A percentile compares a stretch with the other conserved stretches of the same genome.
These are phyloP conservation scores for Scortechinia acanthostroma DNA, from an alignment of 2,329 filamentous ascomycete genomes.

Conservation along the genomic window DNA sequence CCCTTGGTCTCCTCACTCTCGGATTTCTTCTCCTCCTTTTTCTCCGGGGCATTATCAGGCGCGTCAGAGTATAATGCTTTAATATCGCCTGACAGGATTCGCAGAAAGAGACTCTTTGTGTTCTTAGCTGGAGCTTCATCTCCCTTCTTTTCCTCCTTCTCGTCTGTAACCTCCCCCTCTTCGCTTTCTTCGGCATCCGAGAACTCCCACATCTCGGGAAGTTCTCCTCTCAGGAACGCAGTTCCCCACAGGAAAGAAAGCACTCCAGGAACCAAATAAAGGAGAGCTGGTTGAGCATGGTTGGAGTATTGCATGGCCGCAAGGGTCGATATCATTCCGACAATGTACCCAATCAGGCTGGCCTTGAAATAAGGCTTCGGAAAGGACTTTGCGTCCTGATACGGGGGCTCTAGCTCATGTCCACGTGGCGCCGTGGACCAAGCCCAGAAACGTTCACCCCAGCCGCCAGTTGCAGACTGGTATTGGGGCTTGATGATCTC, in stretches of 20 bases:
- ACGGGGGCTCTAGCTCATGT: neutral
- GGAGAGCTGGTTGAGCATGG: slow-evolving; percentile 56
- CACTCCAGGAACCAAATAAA: slow-evolving; percentile 62
- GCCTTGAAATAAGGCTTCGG: slow-evolving; percentile 58
- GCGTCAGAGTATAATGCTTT: neutral
- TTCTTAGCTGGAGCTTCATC: neutral
- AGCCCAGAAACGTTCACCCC: slow-evolving; percentile 58
- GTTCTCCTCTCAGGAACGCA: slow-evolving; percentile 45
- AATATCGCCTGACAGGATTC: neutral
- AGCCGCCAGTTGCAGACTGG: slow-evolving; percentile 36
- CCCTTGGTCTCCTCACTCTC: neutral
- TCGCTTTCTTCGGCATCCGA: slow-evolving; percentile 28
- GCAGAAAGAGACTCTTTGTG: neutral
- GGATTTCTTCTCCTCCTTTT: neutral
- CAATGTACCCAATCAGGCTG: slow-evolving; percentile 46
- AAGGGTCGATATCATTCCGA: slow-evolving; percentile 53
- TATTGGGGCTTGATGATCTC: slow-evolving; percentile 7
- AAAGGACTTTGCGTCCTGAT: slow-evolving; percentile 22
- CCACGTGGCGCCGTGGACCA: neutral
- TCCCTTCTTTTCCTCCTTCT: neutral
- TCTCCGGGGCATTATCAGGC: neutral
- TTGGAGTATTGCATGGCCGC: slow-evolving; percentile 53
- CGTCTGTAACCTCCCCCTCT: slow-evolving; percentile 6
- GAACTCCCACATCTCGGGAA: slow-evolving; percentile 50
- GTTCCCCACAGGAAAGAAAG: slow-evolving; percentile 53